Evolutionary conservation across 208 protist genomes (phyloP), one percentile per base, ranked within the genome.

Genomic region (Leishmania amazonensis): DNA sequence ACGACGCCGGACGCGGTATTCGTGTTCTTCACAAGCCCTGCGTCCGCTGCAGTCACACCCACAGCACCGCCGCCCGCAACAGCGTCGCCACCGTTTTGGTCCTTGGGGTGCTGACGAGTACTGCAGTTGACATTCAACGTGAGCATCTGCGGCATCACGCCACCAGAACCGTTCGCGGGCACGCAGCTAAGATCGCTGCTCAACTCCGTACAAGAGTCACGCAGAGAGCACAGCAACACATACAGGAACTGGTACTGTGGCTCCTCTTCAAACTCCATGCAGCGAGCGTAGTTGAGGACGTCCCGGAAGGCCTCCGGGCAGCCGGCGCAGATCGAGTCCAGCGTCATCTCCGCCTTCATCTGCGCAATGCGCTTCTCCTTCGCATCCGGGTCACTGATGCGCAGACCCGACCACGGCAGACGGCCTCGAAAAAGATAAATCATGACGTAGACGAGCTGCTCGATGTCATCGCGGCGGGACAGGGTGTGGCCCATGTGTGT

Each of bases 371-470:
- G 86, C 68, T 82, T 79, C 57, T 90, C 84, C 78, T 90, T 95
- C 67, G 97, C 89, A 47, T 95, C 81, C 13, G 81, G 89, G 73
- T 87, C 89, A 11, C 75, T 64, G 40, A 86, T 70, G 65, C 87
- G 89, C 75, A 98, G 84, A 11, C 94, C 94, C 45, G 96, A 93
- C 99, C 99, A 99, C 64, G 99, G 99, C 74, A 99, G 89, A 24
- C 77, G 90, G 1, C 99, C 99, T 21, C 98, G 93, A 28, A 98
- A 85, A 81, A 99, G 99, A 85, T 99, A 99, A 75, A 99, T 96
- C 40, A 99, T 90, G 35, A 99, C 88, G 75, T 99, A 99, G 31
- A 82, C 79, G 0, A 97, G 79, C 15, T 90, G 84, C 82, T 98
- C 94, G 19, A 98, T 72, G 81, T 98, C 96, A 79, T 98, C 96